Percentiles rank a stretch among this genome's conserved stretches.
phyloP scores from a whole-genome alignment of 352 stramenopile genomes.

The Halophytophthora batemanensis region DNA sequence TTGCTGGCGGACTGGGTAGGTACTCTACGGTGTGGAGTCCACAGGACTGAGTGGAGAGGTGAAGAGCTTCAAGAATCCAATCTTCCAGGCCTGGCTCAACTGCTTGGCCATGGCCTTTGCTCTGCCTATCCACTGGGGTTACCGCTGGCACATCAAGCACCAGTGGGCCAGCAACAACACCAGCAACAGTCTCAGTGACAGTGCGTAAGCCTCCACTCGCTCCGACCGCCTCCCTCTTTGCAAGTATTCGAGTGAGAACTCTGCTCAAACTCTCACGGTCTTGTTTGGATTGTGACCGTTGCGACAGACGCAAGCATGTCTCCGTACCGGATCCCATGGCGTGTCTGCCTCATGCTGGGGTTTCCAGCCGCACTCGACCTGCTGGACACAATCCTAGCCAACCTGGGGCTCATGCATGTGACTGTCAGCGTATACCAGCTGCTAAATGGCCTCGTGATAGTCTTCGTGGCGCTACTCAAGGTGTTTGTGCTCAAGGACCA shows the following conservation, averaged over 20 bases:
- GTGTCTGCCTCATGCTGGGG: conserved; percentile 94
- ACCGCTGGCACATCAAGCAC: conserved; percentile 75
- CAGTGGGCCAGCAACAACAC: conserved; percentile 61
- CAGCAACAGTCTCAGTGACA: conserved; percentile 43
- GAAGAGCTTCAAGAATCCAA: conserved; percentile 93
- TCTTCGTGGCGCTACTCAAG: conserved; percentile 97
- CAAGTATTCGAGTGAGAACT: background rate
- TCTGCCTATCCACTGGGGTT: conserved; percentile 89
- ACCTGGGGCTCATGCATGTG: conserved; percentile 92
- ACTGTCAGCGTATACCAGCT: conserved; percentile 89
- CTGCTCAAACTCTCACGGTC: conserved; percentile 2
- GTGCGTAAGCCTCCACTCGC: conserved; percentile 33
- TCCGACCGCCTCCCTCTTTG: background rate
- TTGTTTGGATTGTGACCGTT: conserved; percentile 2
- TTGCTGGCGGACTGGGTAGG: conserved; percentile 37
- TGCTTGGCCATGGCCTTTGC: conserved; percentile 95
- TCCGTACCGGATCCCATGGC: conserved; percentile 74
- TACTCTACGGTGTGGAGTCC: conserved; percentile 91
- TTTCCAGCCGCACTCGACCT: conserved; percentile 93
- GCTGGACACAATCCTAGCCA: conserved; percentile 91
- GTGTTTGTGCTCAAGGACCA: conserved; percentile 91
- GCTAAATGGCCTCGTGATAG: conserved; percentile 92
- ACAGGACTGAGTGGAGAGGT: conserved; percentile 84
- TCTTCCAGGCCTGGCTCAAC: conserved; percentile 97
- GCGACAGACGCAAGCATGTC: conserved; percentile 52